Evolutionary conservation across 805 yeast species (phyloP), one percentile per base, ranked within the genome.

Genomic region (Pichia membranifaciens): DNA sequence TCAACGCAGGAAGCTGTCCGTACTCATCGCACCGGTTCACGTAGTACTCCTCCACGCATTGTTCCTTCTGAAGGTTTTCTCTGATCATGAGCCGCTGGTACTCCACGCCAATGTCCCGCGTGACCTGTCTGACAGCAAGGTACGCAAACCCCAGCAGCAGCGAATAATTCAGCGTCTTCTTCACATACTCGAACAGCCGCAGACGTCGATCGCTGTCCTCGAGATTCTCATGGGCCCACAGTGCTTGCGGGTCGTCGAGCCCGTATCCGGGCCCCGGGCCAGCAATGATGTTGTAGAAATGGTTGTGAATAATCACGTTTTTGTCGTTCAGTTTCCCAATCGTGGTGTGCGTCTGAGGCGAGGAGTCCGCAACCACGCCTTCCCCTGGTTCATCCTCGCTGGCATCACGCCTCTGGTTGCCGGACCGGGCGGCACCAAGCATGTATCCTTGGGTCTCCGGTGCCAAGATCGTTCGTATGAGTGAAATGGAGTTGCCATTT

Each of bases 11-110:
- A 2, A 74, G 78, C 9, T 78, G 67, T 3, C 71, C 66, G 10
- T 72, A 76, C 3, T 79, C 79, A 15, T 68, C 68, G 60, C 95
- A 85, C 34, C 70, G 61, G 61, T 84, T 85, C 10, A 71, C 75
- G 33, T 64, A 40, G 58, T 75, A 84, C 17, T 75, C 65, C 25
- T 75, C 62, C 22, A 72, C 62, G 60, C 91, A 84, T 22, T 65
- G 65, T 10, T 73, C 74, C 1, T 81, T 76, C 53, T 82, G 82
- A 35, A 75, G 63, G 6, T 72, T 58, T 5, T 78, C 53, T 29
- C 74, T 72, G 3, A 68, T 57, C 9, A 77, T 63, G 32, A 74
- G 75, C 47, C 72, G 75, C 23, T 70, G 67, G 62, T 84, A 68
- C 45, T 76, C 75, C 36, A 69, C 58, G 17, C 69, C 61, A 23